Conservation (phyloP, 345 rosid species). For the Reutealis trisperma region DNA sequence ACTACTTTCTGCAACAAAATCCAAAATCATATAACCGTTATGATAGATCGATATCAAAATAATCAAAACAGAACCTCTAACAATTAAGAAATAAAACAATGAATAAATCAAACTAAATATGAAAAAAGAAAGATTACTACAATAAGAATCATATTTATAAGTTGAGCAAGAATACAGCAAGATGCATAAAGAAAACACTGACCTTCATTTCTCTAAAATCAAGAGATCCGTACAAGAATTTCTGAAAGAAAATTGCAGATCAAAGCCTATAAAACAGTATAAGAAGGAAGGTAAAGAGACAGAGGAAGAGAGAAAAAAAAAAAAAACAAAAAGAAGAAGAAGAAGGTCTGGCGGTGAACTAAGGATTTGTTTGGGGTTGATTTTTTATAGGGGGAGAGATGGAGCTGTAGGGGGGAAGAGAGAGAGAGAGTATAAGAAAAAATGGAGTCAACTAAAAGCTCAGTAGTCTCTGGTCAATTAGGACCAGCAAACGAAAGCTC, state of each 20-base stretch:
- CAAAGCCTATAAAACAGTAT: not conserved
- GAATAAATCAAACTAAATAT: not conserved
- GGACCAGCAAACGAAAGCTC: not conserved
- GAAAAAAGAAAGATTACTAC: not conserved
- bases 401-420: not conserved
- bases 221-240: not conserved
- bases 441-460: not conserved
- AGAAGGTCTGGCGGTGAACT: not conserved
- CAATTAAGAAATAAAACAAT: not conserved
- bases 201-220: slow-evolving; percentile 12
- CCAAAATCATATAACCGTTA: not conserved
- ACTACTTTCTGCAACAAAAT: slow-evolving; percentile 33
- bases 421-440: not conserved
- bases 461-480: not conserved
- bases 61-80: not conserved
- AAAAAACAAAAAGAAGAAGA: too few relatives aligned
- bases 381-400: not conserved
- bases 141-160: not conserved
- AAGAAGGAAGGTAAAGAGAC: not conserved
- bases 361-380: too few relatives aligned
- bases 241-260: not conserved
- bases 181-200: not conserved
- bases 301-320: not conserved
- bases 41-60: not conserved
- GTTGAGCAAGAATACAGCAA: not conserved